A percentile compares a stretch with the other conserved stretches of the same genome.
Evolutionary conservation across 768 basidiomycete genomes (phyloP).

Genomic region (Pholiota conissans): DNA sequence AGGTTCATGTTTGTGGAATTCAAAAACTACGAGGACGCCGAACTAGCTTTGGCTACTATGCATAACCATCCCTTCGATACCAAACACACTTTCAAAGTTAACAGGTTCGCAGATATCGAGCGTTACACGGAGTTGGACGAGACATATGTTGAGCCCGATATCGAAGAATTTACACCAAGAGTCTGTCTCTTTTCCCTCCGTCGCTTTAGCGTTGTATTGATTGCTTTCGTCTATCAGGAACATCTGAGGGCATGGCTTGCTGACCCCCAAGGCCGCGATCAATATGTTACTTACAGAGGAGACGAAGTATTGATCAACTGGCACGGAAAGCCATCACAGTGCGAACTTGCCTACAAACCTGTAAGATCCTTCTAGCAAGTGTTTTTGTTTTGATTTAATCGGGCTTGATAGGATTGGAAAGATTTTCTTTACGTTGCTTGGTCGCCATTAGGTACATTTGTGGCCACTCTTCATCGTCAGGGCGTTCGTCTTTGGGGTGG

Average conservation of each 20-base stretch:
- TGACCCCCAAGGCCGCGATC: slow-evolving; percentile 91
- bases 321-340: slow-evolving; percentile 89
- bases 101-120: slow-evolving; percentile 90
- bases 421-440: slow-evolving; percentile 92
- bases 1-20: slow-evolving; percentile 88
- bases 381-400: slow-evolving; percentile 9
- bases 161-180: slow-evolving; percentile 73
- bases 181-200: slow-evolving; percentile 39
- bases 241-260: slow-evolving; percentile 95
- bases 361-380: slow-evolving; percentile 42
- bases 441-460: slow-evolving; percentile 95
- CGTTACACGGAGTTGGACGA: slow-evolving; percentile 76
- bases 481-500: slow-evolving; percentile 98
- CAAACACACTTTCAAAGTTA: slow-evolving; percentile 81
- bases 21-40: slow-evolving; percentile 67
- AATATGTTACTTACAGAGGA: slow-evolving; percentile 91
- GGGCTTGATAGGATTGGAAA: slow-evolving; percentile 79
- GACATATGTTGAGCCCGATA: slow-evolving; percentile 71
- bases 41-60: slow-evolving; percentile 63
- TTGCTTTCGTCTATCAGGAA: slow-evolving; percentile 55
- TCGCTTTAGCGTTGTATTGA: not conserved
- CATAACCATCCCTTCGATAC: slow-evolving; percentile 85
- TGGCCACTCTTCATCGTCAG: slow-evolving; percentile 91
- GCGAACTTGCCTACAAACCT: slow-evolving; percentile 77
- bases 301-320: slow-evolving; percentile 90